phyloP scores from a whole-genome alignment of 1,139 yeast species.

The Suhomyces maxii region DNA sequence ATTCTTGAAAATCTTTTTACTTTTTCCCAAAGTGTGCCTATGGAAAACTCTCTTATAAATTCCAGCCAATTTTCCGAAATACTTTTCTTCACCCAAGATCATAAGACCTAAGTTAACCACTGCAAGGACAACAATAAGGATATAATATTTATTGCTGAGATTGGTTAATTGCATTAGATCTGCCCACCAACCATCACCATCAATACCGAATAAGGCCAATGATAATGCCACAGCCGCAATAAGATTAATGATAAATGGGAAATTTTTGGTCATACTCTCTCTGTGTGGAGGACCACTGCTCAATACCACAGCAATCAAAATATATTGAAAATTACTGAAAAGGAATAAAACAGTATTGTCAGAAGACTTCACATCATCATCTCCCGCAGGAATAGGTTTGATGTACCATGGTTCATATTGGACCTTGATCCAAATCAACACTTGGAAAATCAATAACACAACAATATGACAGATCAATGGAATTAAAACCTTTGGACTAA shows the following conservation, averaged over 20 bases:
- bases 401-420: conserved; percentile 71
- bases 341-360: conserved; percentile 87
- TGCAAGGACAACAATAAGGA: conserved; percentile 48
- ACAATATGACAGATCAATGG: conserved; percentile 76
- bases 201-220: conserved; percentile 46
- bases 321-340: conserved; percentile 84
- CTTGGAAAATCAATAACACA: conserved; percentile 63
- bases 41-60: conserved; percentile 30
- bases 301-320: conserved; percentile 74
- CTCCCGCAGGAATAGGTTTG: conserved; percentile 80
- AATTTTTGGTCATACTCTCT: conserved; percentile 66
- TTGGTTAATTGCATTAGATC: conserved; percentile 72
- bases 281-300: conserved; percentile 97
- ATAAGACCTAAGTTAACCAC: conserved; percentile 51
- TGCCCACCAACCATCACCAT: conserved; percentile 57
- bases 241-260: conserved; percentile 70
- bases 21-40: conserved; percentile 20
- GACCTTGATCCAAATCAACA: conserved; percentile 62
- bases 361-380: conserved; percentile 79
- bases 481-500: conserved; percentile 80
- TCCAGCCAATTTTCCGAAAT: conserved; percentile 31
- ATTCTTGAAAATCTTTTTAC: conserved; percentile 46
- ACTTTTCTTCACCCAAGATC: conserved; percentile 42
- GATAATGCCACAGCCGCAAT: conserved; percentile 51
- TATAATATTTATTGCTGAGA: conserved; percentile 53